Evolutionary conservation across 2,329 filamentous ascomycete species (phyloP).

Genomic region (Aspergillus fischeri): DNA sequence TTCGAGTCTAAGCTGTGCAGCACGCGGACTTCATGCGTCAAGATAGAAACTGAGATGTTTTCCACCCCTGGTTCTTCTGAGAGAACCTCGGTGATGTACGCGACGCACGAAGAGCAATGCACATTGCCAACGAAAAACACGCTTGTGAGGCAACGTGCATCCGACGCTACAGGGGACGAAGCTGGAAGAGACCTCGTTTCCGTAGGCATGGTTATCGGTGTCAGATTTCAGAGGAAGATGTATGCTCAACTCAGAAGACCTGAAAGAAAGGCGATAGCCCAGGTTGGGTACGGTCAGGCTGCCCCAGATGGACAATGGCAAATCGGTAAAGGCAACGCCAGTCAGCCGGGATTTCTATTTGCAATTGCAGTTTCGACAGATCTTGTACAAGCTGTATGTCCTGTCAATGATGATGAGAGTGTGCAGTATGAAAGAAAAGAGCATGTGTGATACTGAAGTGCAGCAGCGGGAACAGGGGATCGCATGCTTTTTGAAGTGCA

Average conservation of each 20-base stretch:
- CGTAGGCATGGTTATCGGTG: neutral
- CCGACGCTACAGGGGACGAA: conserved; percentile 10
- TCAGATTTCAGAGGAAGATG: too few species aligned
- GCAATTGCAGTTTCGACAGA: neutral
- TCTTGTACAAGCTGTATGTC: neutral
- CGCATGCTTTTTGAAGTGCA: neutral
- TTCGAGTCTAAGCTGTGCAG: conserved; percentile 31
- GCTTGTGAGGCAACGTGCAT: conserved; percentile 17
- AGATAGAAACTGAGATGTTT: conserved; percentile 40
- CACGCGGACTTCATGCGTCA: conserved; percentile 43
- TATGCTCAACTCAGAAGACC: neutral
- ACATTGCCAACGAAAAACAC: conserved; percentile 46
- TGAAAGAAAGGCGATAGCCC: neutral
- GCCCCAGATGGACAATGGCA: neutral
- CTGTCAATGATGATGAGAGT: neutral
- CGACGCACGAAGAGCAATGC: conserved; percentile 47
- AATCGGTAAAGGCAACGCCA: too few species aligned
- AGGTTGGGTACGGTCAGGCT: neutral
- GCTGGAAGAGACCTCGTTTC: neutral
- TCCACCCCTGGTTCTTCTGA: conserved; percentile 31
- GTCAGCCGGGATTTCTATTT: neutral
- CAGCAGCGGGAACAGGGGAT: neutral
- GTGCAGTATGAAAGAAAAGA: neutral
- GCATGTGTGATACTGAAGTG: neutral
- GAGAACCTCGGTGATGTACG: conserved; percentile 44